Percentiles rank a stretch among this genome's conserved stretches.
These are phyloP conservation scores for Termitomyces sp. DNA, from an alignment of 768 basidiomycete species.

Conservation along the genomic window DNA sequence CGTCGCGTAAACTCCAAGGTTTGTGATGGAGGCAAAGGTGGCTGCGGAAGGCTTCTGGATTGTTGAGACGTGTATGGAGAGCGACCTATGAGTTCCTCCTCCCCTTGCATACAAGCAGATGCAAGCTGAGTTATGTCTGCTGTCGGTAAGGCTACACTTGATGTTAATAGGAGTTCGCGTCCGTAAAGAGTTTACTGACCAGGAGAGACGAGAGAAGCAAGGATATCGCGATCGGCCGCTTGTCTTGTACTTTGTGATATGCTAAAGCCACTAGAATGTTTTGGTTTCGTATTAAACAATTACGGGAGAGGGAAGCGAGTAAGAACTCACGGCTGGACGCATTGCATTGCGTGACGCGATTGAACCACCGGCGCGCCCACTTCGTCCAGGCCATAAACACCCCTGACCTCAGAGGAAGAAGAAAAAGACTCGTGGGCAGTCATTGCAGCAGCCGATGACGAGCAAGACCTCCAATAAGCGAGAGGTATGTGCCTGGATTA, in stretches of 20 bases:
- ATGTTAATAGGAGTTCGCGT: background rate
- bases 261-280: conserved; percentile 3
- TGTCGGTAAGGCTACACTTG: background rate
- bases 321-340: conserved; percentile 1
- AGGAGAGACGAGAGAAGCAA: background rate
- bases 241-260: background rate
- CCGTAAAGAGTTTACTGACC: background rate
- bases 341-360: background rate
- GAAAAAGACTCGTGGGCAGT: background rate
- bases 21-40: background rate
- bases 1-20: background rate
- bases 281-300: background rate
- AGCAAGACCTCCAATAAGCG: background rate
- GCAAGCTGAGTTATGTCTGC: background rate
- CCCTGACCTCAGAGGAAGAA: background rate
- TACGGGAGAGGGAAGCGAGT: conserved; percentile 3
- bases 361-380: background rate
- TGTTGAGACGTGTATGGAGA: background rate
- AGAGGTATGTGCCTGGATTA: background rate
- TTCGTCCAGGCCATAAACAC: background rate
- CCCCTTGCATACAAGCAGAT: background rate
- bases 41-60: background rate
- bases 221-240: background rate
- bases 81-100: background rate
- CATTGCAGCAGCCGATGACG: background rate